Evolutionary conservation across 2,329 filamentous ascomycete species (phyloP).

Genomic region (Zasmidium cellare): DNA sequence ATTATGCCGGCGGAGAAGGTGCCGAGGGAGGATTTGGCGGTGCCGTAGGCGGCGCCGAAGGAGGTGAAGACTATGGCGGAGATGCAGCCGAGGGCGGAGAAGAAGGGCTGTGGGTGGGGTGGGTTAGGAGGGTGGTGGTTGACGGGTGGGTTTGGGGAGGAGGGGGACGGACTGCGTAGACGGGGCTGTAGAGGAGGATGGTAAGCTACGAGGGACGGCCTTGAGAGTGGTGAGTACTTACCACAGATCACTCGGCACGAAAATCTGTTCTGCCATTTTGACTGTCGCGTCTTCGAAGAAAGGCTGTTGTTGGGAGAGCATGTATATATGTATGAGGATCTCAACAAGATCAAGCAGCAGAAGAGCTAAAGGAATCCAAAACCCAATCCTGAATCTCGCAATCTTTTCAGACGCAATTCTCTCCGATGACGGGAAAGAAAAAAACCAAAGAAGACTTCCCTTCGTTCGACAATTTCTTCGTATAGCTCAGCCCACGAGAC

Average conservation of each 20-base stretch:
- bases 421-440: no score
- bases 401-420: no score
- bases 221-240: background rate
- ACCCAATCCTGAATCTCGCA: no score
- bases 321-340: no score
- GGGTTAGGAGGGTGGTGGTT: background rate
- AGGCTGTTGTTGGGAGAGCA: background rate
- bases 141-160: background rate
- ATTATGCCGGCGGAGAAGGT: slow-evolving; percentile 12
- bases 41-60: slow-evolving; percentile 21
- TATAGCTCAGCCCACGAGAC: background rate
- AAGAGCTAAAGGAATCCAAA: no score
- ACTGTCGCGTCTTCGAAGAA: background rate
- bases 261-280: background rate
- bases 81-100: slow-evolving; percentile 20
- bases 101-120: slow-evolving; percentile 15
- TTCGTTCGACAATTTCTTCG: no score
- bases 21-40: slow-evolving; percentile 19
- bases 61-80: slow-evolving; percentile 20
- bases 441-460: no score
- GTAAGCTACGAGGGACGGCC: background rate
- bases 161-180: slow-evolving; percentile 2
- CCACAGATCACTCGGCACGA: slow-evolving; percentile 4
- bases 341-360: no score
- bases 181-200: background rate